Conservation (phyloP, 805 yeast species). For the Pichia manshurica region DNA sequence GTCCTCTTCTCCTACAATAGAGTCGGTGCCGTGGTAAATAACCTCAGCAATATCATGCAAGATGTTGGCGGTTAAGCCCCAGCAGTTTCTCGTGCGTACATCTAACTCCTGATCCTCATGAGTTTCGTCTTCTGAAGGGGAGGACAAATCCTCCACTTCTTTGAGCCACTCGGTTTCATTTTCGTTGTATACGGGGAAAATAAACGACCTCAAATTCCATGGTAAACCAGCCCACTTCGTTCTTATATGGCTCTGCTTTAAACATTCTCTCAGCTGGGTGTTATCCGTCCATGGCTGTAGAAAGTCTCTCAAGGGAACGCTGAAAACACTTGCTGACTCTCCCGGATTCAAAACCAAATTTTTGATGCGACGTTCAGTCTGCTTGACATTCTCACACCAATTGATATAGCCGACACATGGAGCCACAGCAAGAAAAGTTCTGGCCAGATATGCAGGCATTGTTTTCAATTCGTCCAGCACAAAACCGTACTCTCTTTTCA, state of each 20-base stretch:
- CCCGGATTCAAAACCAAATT: constrained; percentile 61
- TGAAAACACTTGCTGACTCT: constrained; percentile 65
- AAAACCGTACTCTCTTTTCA: constrained; percentile 45
- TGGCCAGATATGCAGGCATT: constrained; percentile 74
- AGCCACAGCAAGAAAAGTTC: constrained; percentile 76
- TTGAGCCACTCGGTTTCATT: constrained; percentile 61
- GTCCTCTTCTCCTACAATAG: constrained; percentile 57
- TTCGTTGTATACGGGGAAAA: constrained; percentile 49
- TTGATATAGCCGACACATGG: constrained; percentile 71
- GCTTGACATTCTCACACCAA: constrained; percentile 30
- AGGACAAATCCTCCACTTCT: constrained; percentile 52
- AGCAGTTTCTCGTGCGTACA: constrained; percentile 55
- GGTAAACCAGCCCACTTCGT: constrained; percentile 69
- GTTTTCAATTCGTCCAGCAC: constrained; percentile 53
- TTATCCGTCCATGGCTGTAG: constrained; percentile 30
- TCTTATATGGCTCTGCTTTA: constrained; percentile 30
- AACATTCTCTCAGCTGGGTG: constrained; percentile 29
- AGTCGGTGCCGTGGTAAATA: constrained; percentile 36
- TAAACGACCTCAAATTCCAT: constrained; percentile 58
- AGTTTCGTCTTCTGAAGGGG: constrained; percentile 45
- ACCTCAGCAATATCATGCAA: constrained; percentile 64
- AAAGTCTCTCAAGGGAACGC: constrained; percentile 64
- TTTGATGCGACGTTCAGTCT: constrained; percentile 20
- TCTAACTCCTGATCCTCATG: constrained; percentile 35
- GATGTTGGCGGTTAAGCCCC: constrained; percentile 82